Percentiles rank a stretch among this genome's conserved stretches.
Conservation (phyloP, 2,329 filamentous ascomycete species). For the Zymoseptoria passerinii region DNA sequence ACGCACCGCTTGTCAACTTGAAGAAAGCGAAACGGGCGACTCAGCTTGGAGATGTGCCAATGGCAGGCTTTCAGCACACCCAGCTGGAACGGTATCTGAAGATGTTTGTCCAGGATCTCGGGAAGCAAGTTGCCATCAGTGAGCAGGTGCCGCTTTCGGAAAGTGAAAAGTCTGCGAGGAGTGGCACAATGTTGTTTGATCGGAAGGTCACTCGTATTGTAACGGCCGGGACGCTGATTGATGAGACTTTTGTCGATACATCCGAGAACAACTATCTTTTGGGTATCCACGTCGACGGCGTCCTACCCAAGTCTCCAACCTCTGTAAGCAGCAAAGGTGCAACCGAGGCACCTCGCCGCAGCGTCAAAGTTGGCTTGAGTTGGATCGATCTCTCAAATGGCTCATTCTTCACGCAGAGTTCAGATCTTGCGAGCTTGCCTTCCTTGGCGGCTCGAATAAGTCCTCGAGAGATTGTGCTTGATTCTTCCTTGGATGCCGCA, state of each 20-base stretch:
- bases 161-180: conserved; percentile 57
- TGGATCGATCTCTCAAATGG: conserved; percentile 96
- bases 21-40: conserved; percentile 78
- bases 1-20: conserved; percentile 74
- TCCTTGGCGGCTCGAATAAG: conserved; percentile 75
- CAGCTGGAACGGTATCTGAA: conserved; percentile 92
- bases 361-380: conserved; percentile 60
- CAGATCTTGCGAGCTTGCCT: conserved; percentile 62
- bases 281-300: conserved; percentile 56
- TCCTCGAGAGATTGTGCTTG: conserved; percentile 76
- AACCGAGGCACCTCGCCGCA: conserved; percentile 29
- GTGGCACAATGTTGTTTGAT: conserved; percentile 74
- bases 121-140: conserved; percentile 84
- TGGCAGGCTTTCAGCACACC: conserved; percentile 93
- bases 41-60: conserved; percentile 69
- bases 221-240: conserved; percentile 90
- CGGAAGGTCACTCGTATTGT: conserved; percentile 78
- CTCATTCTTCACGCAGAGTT: conserved; percentile 78
- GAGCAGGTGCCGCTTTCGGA: conserved; percentile 65
- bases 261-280: conserved; percentile 90
- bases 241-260: conserved; percentile 94
- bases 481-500: conserved; percentile 46
- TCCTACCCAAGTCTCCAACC: conserved; percentile 3
- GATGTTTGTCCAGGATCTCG: conserved; percentile 80
- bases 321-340: conserved; percentile 18